Evolutionary conservation across 352 stramenopile species (phyloP), one percentile per base, ranked within the genome.

Genomic region (Phytophthora ramorum): DNA sequence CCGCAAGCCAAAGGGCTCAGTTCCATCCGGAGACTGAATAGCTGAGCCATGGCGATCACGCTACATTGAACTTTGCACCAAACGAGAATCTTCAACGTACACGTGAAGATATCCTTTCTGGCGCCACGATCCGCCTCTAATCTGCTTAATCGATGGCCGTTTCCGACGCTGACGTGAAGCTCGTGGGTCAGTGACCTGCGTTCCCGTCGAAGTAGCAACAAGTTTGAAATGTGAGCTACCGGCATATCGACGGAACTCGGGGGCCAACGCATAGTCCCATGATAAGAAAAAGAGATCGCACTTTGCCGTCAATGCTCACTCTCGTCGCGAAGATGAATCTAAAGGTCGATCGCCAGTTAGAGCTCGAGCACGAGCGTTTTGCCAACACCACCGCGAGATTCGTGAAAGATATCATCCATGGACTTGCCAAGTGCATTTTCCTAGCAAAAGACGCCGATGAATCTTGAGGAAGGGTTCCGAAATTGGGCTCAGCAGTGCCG

Each of bases 381-480:
- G 43, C 17, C 43, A 13, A 45, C 28, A 54, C 8, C 10, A 49
- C 19, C 8, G 14, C 19, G 13, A 56, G 48, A 56, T 45, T 56
- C 48, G 13, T 4, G 28, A 30, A 16, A 19, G 48, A 56, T 45
- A 34, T 56, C 48, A 35, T 20, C 32, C 19, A 45, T 45, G 32
- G 30, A 10, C 48, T 30, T 4, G 1, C 19, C 48, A 24, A 34
- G 48, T 45, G 10, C 4, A 10, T 45, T 35, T 14, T 37, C 30
- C 16, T 30, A 9, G 34, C 16, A 12, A 17, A 32, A 32, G 10
- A 8, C 6, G 7, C 34, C 10, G 20, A 13, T 7, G 49, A 46
- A 57, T 57, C 49, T 45, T 13, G 30, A 56, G n/a, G 32, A 8
- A 13, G n/a, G 32, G 48, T 55, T 56, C 48, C 32, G 32, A 44